Conservation (phyloP, 768 basidiomycete species). For the Boletus vinaceobasis region DNA sequence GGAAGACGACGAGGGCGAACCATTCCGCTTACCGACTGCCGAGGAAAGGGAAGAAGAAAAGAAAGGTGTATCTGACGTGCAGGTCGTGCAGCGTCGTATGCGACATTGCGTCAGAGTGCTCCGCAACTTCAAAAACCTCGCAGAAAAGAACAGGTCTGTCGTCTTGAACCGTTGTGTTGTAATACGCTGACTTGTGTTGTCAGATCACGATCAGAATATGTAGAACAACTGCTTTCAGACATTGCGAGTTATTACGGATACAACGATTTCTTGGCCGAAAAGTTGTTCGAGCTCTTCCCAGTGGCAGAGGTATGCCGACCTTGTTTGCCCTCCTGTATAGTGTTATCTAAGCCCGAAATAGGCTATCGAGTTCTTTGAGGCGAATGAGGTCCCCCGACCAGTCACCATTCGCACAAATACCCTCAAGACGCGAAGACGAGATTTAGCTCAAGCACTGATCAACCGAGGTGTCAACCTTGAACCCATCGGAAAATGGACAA, state of each 20-base stretch:
- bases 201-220: slow-evolving; percentile 88
- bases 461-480: slow-evolving; percentile 97
- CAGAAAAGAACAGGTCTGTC: slow-evolving; percentile 58
- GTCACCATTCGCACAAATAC: slow-evolving; percentile 99
- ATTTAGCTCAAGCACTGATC: slow-evolving; percentile 89
- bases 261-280: slow-evolving; percentile 91
- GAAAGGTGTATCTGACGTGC: slow-evolving; percentile 64
- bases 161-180: slow-evolving; percentile 2
- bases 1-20: slow-evolving; percentile 36
- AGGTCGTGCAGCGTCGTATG: slow-evolving; percentile 76
- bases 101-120: slow-evolving; percentile 71
- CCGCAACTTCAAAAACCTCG: slow-evolving; percentile 65
- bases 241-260: slow-evolving; percentile 97
- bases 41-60: slow-evolving; percentile 74
- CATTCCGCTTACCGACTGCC: slow-evolving; percentile 65
- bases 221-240: slow-evolving; percentile 82
- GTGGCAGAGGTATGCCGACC: slow-evolving; percentile 70
- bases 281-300: slow-evolving; percentile 90
- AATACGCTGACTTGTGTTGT: neutral
- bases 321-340: neutral
- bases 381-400: slow-evolving; percentile 92
- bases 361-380: slow-evolving; percentile 98
- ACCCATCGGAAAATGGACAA: slow-evolving; percentile 99
- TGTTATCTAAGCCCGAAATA: slow-evolving; percentile 29
- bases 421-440: slow-evolving; percentile 86